These are phyloP conservation scores for Microsporum audouinii DNA, from an alignment of 2,329 filamentous ascomycete species.

Conservation along the genomic window DNA sequence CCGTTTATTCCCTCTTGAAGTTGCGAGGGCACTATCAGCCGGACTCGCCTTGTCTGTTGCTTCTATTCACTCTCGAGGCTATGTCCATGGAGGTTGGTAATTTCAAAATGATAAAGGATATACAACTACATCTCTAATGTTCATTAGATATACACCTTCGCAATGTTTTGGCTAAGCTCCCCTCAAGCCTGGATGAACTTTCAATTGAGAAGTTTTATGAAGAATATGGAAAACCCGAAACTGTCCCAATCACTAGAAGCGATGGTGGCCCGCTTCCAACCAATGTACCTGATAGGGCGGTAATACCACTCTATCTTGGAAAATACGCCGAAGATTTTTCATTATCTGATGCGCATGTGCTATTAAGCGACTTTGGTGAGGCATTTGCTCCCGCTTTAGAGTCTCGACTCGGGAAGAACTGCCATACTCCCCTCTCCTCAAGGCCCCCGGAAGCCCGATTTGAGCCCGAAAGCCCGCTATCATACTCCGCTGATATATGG, in stretches of 20 bases:
- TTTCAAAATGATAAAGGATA: too few relatives aligned
- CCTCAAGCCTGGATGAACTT: constrained; percentile 13
- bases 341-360: constrained; percentile 18
- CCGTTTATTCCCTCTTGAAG: constrained; percentile 12
- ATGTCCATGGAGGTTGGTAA: constrained; percentile 18
- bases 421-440: constrained; percentile 16
- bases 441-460: constrained; percentile 20
- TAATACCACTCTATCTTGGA: constrained; percentile 15
- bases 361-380: constrained; percentile 25
- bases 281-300: constrained; percentile 16
- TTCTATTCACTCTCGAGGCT: constrained; percentile 17
- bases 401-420: constrained; percentile 16
- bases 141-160: constrained; percentile 18
- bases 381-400: constrained; percentile 20
- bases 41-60: constrained; percentile 15
- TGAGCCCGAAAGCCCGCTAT: constrained; percentile 13
- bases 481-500: constrained; percentile 22
- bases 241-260: constrained; percentile 10
- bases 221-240: constrained; percentile 19
- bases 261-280: constrained; percentile 17
- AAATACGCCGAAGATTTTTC: constrained; percentile 19
- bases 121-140: background rate
- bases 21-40: constrained; percentile 13
- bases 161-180: constrained; percentile 15
- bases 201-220: constrained; percentile 19